Conservation (phyloP, 805 yeast species). For the Wickerhamiella cacticola region DNA sequence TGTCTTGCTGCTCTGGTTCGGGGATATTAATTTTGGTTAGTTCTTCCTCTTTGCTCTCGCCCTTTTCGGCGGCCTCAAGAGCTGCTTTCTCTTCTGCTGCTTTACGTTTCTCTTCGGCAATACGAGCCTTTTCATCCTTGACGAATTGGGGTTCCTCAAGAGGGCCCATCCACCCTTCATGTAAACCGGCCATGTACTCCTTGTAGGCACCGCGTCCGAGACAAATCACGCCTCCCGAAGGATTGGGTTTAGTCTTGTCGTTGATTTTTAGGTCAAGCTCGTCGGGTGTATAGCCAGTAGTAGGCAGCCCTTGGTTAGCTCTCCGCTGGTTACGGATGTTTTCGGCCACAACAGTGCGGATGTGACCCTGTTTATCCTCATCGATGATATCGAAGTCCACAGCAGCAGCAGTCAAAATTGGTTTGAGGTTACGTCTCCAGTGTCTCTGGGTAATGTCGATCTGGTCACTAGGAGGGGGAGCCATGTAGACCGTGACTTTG, state of each 20-base stretch:
- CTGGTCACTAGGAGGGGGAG: conserved; percentile 95
- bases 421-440: conserved; percentile 73
- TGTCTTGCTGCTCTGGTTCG: conserved; percentile 12
- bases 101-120: conserved; percentile 10
- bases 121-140: conserved; percentile 11
- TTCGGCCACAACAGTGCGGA: conserved; percentile 70
- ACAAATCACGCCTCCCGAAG: conserved; percentile 74
- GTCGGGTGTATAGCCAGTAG: conserved; percentile 17
- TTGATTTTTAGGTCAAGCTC: conserved; percentile 27
- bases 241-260: conserved; percentile 32
- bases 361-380: conserved; percentile 83
- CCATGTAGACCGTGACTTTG: conserved; percentile 67
- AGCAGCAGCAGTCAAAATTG: conserved; percentile 71
- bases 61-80: conserved; percentile 16
- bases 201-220: conserved; percentile 93
- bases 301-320: conserved; percentile 22
- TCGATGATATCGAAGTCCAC: conserved; percentile 61
- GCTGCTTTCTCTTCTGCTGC: conserved; percentile 11
- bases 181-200: conserved; percentile 81
- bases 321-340: conserved; percentile 61
- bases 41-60: conserved; percentile 14
- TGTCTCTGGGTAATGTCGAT: conserved; percentile 60
- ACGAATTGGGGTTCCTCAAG: conserved; percentile 40
- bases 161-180: conserved; percentile 93
- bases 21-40: conserved; percentile 15